Percentiles rank a stretch among this genome's conserved stretches.
phyloP scores from a whole-genome alignment of 495 filamentous ascomycete genomes.

The Xylaria nigripes region DNA sequence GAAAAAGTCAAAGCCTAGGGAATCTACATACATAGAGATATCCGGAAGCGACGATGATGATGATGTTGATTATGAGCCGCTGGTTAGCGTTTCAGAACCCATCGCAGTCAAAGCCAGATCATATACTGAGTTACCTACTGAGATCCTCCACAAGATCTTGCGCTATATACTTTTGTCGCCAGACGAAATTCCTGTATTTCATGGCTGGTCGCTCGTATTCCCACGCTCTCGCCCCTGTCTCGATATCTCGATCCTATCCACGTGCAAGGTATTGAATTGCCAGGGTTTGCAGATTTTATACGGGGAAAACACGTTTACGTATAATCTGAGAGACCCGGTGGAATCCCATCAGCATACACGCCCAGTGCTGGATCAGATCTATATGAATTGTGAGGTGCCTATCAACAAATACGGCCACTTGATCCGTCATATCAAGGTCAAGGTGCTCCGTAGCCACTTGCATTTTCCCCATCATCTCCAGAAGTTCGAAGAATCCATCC shows the following conservation, averaged over 20 bases:
- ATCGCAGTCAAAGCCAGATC: background rate
- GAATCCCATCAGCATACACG: background rate
- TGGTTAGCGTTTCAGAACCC: no score
- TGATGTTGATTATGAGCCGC: no score
- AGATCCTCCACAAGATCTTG: slow-evolving; percentile 32
- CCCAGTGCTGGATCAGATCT: background rate
- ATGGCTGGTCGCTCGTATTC: slow-evolving; percentile 27
- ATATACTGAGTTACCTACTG: slow-evolving; percentile 16
- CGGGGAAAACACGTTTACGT: slow-evolving; percentile 34
- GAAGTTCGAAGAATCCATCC: slow-evolving; percentile 10
- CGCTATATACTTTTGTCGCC: slow-evolving; percentile 25
- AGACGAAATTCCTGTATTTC: slow-evolving; percentile 28
- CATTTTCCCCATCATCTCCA: background rate
- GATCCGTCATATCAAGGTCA: slow-evolving; percentile 30
- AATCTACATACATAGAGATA: no score
- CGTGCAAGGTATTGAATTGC: slow-evolving; percentile 16
- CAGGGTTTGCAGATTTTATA: slow-evolving; percentile 32
- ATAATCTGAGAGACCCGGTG: slow-evolving; percentile 30
- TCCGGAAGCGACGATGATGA: no score
- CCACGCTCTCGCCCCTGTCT: slow-evolving; percentile 12
- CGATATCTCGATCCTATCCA: slow-evolving; percentile 25
- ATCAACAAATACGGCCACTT: slow-evolving; percentile 30
- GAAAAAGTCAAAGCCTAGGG: no score
- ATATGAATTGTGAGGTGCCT: slow-evolving; percentile 16
- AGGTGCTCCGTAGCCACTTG: slow-evolving; percentile 28